These are phyloP conservation scores for Ophiostoma tasmaniense DNA, from an alignment of 2,329 filamentous ascomycete species.

Conservation along the genomic window DNA sequence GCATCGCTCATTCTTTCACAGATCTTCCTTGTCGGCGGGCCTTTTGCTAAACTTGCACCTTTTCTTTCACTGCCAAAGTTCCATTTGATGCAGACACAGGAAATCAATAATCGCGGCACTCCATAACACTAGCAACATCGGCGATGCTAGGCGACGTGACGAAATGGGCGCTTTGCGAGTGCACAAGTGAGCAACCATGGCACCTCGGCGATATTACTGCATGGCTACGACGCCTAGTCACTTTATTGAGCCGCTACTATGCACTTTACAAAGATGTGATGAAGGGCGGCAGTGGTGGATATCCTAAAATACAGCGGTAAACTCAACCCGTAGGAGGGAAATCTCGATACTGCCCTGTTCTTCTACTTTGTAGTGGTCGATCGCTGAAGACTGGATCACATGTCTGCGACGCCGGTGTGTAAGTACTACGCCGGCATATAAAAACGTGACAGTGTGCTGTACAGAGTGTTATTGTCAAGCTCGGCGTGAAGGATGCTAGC, in stretches of 20 bases:
- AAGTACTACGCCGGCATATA: slow-evolving; percentile 1
- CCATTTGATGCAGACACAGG: too few species aligned
- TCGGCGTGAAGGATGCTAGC: neutral
- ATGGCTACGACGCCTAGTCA: neutral
- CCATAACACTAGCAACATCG: neutral
- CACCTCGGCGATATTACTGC: neutral
- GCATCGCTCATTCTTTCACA: neutral
- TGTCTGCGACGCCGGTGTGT: neutral
- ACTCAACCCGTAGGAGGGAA: neutral
- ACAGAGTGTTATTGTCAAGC: neutral
- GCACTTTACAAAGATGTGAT: neutral
- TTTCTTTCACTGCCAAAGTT: too few species aligned
- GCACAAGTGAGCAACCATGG: neutral
- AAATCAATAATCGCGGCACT: too few species aligned
- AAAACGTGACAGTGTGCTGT: neutral
- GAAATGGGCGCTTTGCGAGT: neutral
- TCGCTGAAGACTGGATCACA: neutral
- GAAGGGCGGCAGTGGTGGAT: neutral
- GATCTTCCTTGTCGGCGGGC: neutral
- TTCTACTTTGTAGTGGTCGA: slow-evolving; percentile 8
- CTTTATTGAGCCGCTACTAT: neutral
- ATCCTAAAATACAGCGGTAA: neutral
- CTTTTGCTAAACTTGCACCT: too few species aligned
- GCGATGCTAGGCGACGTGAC: neutral
- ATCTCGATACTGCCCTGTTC: slow-evolving; percentile 3